phyloP scores from a whole-genome alignment of 208 protist species.

The Leishmania major region DNA sequence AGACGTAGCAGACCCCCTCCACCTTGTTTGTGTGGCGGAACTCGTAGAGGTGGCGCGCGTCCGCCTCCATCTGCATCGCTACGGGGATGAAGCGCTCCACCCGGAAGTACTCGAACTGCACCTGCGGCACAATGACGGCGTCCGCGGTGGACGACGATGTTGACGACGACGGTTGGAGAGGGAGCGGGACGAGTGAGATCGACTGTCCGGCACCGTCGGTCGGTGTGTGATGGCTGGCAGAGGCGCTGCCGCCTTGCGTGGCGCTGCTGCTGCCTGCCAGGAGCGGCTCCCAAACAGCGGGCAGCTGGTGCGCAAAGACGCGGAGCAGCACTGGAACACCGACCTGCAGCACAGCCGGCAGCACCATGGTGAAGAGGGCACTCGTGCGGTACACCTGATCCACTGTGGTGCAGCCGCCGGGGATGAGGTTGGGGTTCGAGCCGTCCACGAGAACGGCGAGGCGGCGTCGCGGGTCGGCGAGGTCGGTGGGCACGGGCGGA shows the following conservation, averaged over 20 bases:
- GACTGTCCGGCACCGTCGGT: neutral
- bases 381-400: constrained; percentile 27
- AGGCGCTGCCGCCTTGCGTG: neutral
- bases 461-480: constrained; percentile 70
- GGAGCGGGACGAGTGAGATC: constrained; percentile 4
- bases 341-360: constrained; percentile 67
- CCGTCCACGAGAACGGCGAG: constrained; percentile 82
- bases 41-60: constrained; percentile 84
- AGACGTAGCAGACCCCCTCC: constrained; percentile 85
- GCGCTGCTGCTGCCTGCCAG: constrained; percentile 14
- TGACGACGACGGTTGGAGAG: neutral
- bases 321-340: constrained; percentile 82
- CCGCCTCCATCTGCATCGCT: constrained; percentile 88
- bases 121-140: constrained; percentile 2
- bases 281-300: constrained; percentile 64
- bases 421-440: constrained; percentile 54
- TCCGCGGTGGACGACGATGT: neutral
- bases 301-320: constrained; percentile 76
- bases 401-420: constrained; percentile 12
- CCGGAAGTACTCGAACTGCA: constrained; percentile 76
- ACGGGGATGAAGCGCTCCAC: constrained; percentile 89
- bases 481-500: constrained; percentile 58
- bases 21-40: constrained; percentile 75
- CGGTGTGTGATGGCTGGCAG: neutral
- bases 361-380: constrained; percentile 54